Base-by-base conservation (phyloP, 768 basidiomycete species). In the Trametes punicea region DNA sequence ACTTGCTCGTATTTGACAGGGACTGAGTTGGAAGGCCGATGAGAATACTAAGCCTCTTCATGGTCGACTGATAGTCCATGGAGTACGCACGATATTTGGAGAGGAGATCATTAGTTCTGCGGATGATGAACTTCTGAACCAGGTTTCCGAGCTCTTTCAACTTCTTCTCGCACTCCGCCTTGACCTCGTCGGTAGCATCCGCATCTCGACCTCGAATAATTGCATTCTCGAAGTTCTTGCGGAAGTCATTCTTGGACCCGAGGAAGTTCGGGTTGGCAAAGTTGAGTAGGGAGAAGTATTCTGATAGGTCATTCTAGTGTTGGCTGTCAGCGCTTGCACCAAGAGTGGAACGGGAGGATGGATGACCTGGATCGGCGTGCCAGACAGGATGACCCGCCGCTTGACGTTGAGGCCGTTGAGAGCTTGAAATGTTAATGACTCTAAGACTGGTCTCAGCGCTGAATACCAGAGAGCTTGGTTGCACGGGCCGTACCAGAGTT, bases 1-100 rank as follows among this genome's bases (percentile, higher is more conserved):
- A 98, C 90, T 57, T 98, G 93, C 69, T 98, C 97, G 73, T 98
- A 98, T 71, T 99, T 99, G 73, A 99, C 93, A 8, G 97, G 97
- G 26, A 99, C 96, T 98, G 65, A 2, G 48, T 45, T 23, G 7
- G 52, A 20, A 33, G 23, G 40, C 60, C 31, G 54, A 52, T 62
- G 44, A 54, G 21, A 3, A 51, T 23, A 34, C 26, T 38, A 4
- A 16, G 36, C 8, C 15, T 6, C 5, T 2, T 38, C n/a, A n/a
- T n/a, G 15, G 20, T 5, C 5, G 20, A 16, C 6, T 10, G 36
- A 9, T 23, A 48, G 15, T 30, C 18, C 15, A 13, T 20, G 18
- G 10, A 10, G 21, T 15, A 82, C 92, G 62, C 59, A 95, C 94
- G 71, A 65, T 98, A 98, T 75, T 98, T 98, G 11, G 93, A 95